A percentile compares a stretch with the other conserved stretches of the same genome.
Conservation (phyloP, 2,329 filamentous ascomycete species). For the Dendryphion nanum region DNA sequence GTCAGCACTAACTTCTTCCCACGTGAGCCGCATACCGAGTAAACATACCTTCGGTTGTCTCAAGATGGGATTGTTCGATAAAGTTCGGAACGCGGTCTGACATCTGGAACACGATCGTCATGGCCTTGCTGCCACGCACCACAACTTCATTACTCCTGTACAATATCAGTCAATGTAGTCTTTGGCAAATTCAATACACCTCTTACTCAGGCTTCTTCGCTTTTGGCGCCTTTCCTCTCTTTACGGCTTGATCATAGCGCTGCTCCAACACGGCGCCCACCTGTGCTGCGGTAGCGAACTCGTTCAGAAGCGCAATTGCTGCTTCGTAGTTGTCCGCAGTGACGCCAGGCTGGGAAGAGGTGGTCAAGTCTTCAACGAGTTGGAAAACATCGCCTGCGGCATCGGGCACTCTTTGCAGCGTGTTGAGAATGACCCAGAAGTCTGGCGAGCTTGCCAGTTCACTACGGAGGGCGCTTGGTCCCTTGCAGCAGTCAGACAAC, state of each 20-base stretch:
- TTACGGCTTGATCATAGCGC: slow-evolving; percentile 57
- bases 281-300: slow-evolving; percentile 82
- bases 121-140: slow-evolving; percentile 73
- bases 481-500: slow-evolving; percentile 74
- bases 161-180: background rate
- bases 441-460: slow-evolving; percentile 96
- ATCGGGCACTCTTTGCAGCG: slow-evolving; percentile 66
- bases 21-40: background rate
- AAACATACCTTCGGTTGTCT: slow-evolving; percentile 72
- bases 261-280: slow-evolving; percentile 70
- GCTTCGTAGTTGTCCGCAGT: slow-evolving; percentile 96
- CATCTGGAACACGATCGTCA: slow-evolving; percentile 78
- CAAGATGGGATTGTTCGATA: slow-evolving; percentile 90
- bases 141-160: slow-evolving; percentile 62
- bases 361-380: slow-evolving; percentile 75
- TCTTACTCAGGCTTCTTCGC: slow-evolving; percentile 55
- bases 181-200: background rate
- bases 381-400: slow-evolving; percentile 78
- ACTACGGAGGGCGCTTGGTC: slow-evolving; percentile 74
- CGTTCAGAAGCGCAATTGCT: slow-evolving; percentile 78
- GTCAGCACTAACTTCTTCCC: slow-evolving; percentile 7
- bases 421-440: slow-evolving; percentile 89
- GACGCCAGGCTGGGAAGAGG: slow-evolving; percentile 72
- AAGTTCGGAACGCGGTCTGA: slow-evolving; percentile 78
- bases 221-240: slow-evolving; percentile 54